These are phyloP conservation scores for Elsinoe perseae DNA, from an alignment of 2,329 filamentous ascomycete genomes.

Conservation along the genomic window DNA sequence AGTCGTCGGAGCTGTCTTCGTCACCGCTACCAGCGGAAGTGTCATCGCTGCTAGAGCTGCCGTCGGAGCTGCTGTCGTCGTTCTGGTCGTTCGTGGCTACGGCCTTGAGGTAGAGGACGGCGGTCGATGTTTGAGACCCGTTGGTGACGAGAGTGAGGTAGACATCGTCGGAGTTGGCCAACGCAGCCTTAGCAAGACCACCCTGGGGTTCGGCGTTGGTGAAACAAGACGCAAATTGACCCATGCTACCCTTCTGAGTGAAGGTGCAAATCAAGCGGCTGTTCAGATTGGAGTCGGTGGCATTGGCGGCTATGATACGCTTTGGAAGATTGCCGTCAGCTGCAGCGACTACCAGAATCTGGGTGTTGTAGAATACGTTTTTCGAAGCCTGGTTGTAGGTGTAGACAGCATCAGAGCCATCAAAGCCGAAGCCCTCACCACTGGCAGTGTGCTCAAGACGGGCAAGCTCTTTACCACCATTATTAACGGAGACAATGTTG, in stretches of 20 bases:
- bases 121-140: background rate
- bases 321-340: slow-evolving; percentile 1
- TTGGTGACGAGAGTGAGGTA: slow-evolving; percentile 1
- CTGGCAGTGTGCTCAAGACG: background rate
- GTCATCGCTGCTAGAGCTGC: background rate
- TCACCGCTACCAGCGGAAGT: background rate
- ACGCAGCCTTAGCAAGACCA: background rate
- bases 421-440: slow-evolving; percentile 4
- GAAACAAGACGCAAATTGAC: background rate
- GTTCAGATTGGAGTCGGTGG: background rate
- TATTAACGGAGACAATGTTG: slow-evolving; percentile 2
- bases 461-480: background rate
- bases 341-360: background rate
- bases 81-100: background rate
- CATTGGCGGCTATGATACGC: background rate
- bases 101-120: background rate
- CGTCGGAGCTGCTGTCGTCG: background rate
- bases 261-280: slow-evolving; percentile 1
- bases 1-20: background rate
- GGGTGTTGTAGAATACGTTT: background rate
- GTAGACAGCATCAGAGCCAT: background rate
- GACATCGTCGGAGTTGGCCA: background rate
- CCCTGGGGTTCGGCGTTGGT: background rate
- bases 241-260: background rate
- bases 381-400: background rate